phyloP scores from a whole-genome alignment of 108 stramenopile genomes.

The Pelagomonas calceolata region DNA sequence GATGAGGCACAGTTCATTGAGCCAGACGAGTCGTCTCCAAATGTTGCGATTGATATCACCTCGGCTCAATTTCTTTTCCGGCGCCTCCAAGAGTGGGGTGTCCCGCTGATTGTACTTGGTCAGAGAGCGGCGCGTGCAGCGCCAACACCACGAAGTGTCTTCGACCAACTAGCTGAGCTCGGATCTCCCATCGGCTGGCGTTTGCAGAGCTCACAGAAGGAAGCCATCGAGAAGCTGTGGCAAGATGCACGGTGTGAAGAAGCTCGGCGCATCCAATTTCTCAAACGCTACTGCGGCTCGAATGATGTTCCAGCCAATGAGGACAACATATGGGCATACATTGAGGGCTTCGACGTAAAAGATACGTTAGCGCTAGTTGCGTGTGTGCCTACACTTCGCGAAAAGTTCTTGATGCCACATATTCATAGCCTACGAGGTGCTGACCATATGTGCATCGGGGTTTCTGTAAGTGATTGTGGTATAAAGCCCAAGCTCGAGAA shows the following conservation, averaged over 20 bases:
- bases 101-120: constrained; percentile 30
- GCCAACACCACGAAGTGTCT: constrained; percentile 35
- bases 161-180: constrained; percentile 32
- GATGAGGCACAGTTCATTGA: constrained; percentile 35
- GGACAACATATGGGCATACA: no score
- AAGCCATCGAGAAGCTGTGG: constrained; percentile 37
- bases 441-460: no score
- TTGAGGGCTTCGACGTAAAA: no score
- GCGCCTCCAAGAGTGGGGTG: constrained; percentile 27
- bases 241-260: constrained; percentile 32
- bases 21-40: no score
- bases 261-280: constrained; percentile 28
- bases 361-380: no score
- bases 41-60: constrained; percentile 32
- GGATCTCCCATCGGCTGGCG: constrained; percentile 40
- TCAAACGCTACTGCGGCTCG: constrained; percentile 31
- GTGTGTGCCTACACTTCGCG: no score
- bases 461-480: no score
- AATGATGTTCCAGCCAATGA: no score
- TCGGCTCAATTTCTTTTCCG: constrained; percentile 30
- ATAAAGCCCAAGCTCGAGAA: no score
- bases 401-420: no score
- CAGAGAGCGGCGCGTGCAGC: constrained; percentile 35
- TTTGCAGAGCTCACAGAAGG: constrained; percentile 30
- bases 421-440: no score